Conservation (phyloP, 2,329 filamentous ascomycete species). For the Monosporascus sp. region DNA sequence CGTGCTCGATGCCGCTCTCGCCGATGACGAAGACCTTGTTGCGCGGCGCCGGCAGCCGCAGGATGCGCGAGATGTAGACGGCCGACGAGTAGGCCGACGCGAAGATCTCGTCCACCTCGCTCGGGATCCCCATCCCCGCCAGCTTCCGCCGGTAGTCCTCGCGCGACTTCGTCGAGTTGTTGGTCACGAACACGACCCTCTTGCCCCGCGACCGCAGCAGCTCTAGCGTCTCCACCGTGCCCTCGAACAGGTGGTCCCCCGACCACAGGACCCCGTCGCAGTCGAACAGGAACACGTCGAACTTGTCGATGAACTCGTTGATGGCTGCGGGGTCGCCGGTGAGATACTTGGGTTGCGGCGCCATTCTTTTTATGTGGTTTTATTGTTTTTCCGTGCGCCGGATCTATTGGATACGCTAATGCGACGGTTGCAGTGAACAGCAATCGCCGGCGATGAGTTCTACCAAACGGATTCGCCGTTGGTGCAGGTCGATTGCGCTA, state of each 20-base stretch:
- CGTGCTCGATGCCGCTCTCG: constrained; percentile 84
- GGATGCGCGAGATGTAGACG: constrained; percentile 91
- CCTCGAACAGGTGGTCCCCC: constrained; percentile 82
- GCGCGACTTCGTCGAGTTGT: constrained; percentile 97
- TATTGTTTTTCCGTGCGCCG: background rate
- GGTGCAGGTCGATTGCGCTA: background rate
- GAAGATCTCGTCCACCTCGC: constrained; percentile 84
- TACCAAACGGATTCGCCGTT: background rate
- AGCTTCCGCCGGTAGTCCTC: constrained; percentile 92
- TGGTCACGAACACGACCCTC: constrained; percentile 91
- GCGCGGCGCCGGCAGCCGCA: constrained; percentile 70
- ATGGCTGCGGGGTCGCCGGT: constrained; percentile 75
- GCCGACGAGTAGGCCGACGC: constrained; percentile 92
- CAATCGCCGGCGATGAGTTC: background rate
- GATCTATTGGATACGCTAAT: background rate
- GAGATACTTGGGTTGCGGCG: constrained; percentile 55
- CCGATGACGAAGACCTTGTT: constrained; percentile 94
- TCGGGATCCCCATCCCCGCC: constrained; percentile 71
- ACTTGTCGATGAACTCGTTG: constrained; percentile 78
- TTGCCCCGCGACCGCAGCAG: constrained; percentile 86
- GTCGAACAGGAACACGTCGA: constrained; percentile 96
- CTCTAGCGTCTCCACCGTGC: constrained; percentile 77
- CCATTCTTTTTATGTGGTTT: constrained; percentile 19
- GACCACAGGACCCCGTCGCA: constrained; percentile 99
- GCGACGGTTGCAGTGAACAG: background rate